phyloP scores from a whole-genome alignment of 768 basidiomycete species.

The Lactifluus hygrophoroides region DNA sequence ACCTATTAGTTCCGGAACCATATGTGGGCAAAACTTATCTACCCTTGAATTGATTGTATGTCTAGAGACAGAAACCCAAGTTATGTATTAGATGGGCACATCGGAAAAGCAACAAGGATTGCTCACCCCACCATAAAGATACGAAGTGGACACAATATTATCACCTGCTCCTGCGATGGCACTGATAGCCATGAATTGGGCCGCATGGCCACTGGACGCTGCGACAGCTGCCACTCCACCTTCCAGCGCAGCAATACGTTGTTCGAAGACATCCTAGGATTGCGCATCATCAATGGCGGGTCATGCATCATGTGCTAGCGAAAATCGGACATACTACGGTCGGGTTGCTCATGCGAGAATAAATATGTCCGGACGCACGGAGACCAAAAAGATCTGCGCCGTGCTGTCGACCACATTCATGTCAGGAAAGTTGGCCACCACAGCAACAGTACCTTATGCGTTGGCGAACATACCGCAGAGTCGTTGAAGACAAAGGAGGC shows the following conservation, averaged over 20 bases:
- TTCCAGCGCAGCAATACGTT: conserved; percentile 72
- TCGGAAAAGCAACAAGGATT: neutral
- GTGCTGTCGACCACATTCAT: no score
- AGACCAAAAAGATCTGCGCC: conserved; percentile 65
- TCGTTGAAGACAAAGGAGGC: conserved; percentile 70
- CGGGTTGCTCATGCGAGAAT: conserved; percentile 62
- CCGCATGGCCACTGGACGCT: conserved; percentile 64
- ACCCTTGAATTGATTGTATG: conserved; percentile 70
- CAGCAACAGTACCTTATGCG: no score
- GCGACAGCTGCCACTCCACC: conserved; percentile 72
- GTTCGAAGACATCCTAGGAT: conserved; percentile 65
- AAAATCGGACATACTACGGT: conserved; percentile 41
- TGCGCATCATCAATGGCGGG: neutral
- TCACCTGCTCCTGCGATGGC: conserved; percentile 56
- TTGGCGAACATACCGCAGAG: conserved; percentile 40
- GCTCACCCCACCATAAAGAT: conserved; percentile 61
- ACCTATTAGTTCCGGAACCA: neutral
- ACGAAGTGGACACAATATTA: conserved; percentile 66
- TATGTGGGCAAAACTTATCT: neutral
- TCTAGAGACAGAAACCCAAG: conserved; percentile 31
- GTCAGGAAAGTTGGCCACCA: no score
- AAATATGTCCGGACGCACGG: conserved; percentile 51
- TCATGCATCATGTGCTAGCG: neutral
- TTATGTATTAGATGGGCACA: neutral
- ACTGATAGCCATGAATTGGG: conserved; percentile 48